These are phyloP conservation scores for Dioscorea cayenensis DNA, from an alignment of 116 monocot genomes.

Conservation along the genomic window DNA sequence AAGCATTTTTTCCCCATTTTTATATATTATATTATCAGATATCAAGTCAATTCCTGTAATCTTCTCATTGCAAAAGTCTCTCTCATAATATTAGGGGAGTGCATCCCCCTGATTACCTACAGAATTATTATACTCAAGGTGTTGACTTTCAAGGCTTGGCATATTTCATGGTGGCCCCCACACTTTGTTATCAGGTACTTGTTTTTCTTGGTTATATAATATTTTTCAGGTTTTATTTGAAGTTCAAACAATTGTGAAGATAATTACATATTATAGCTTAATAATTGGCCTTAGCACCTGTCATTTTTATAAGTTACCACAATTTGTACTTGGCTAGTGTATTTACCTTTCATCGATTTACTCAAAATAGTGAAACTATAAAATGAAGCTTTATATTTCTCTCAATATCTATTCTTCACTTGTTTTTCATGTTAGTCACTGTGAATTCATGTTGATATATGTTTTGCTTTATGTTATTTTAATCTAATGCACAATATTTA, in stretches of 20 bases:
- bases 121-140: constrained; percentile 28
- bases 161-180: constrained; percentile 97
- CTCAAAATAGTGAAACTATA: too few relatives aligned
- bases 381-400: too few relatives aligned
- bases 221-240: background rate
- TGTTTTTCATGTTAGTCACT: too few relatives aligned
- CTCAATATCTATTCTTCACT: too few relatives aligned
- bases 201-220: background rate
- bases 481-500: too few relatives aligned
- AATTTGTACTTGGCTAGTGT: too few relatives aligned
- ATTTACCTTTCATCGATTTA: too few relatives aligned
- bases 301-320: too few relatives aligned
- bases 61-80: background rate
- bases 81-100: constrained; percentile 28
- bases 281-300: background rate
- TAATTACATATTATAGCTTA: too few relatives aligned
- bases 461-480: too few relatives aligned
- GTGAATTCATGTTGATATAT: too few relatives aligned
- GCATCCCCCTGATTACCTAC: constrained; percentile 8
- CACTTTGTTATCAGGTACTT: constrained; percentile 94
- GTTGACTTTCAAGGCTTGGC: constrained; percentile 50
- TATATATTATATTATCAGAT: background rate
- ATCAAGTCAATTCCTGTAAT: background rate
- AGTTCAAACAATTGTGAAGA: background rate
- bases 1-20: background rate